Conservation (phyloP, 2,329 filamentous ascomycete species). For the Ophiocordyceps camponoti-floridani region DNA sequence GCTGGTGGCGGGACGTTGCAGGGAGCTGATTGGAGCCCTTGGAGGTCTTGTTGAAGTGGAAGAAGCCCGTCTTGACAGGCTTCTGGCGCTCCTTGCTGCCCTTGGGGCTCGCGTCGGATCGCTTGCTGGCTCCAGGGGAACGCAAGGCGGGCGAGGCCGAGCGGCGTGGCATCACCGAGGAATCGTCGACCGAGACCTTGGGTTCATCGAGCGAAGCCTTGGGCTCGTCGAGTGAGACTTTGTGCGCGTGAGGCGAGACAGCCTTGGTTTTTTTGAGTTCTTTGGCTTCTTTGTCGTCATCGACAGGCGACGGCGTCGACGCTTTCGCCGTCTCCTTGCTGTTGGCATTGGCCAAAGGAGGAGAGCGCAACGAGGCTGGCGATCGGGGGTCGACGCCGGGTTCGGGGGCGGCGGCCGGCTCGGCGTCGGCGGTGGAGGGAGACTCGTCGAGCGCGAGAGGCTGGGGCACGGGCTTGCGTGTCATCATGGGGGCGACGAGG, state of each 20-base stretch:
- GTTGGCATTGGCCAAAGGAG: slow-evolving; percentile 22
- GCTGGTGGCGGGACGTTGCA: slow-evolving; percentile 10
- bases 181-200: slow-evolving; percentile 8
- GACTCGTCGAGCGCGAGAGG: slow-evolving; percentile 33
- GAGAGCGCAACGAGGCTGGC: slow-evolving; percentile 24
- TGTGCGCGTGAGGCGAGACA: slow-evolving; percentile 1
- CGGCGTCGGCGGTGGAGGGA: slow-evolving; percentile 9
- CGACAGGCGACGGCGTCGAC: slow-evolving; percentile 4
- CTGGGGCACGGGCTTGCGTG: slow-evolving; percentile 39
- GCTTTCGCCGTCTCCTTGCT: slow-evolving; percentile 6
- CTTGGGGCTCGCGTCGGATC: slow-evolving; percentile 6
- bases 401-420: slow-evolving; percentile 12
- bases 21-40: slow-evolving; percentile 20
- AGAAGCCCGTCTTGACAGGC: slow-evolving; percentile 29
- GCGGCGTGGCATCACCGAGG: slow-evolving; percentile 4
- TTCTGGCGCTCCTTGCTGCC: slow-evolving; percentile 20
- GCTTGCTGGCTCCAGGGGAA: slow-evolving; percentile 6
- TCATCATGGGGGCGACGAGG: slow-evolving; percentile 19
- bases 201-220: slow-evolving; percentile 4
- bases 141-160: slow-evolving; percentile 10
- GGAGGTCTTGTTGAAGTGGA: slow-evolving; percentile 29
- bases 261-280: slow-evolving; percentile 6
- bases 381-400: slow-evolving; percentile 18
- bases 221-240: slow-evolving; percentile 7
- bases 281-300: slow-evolving; percentile 8